These are phyloP conservation scores for Corylus avellana DNA, from an alignment of 306 rosid species.

Conservation along the genomic window DNA sequence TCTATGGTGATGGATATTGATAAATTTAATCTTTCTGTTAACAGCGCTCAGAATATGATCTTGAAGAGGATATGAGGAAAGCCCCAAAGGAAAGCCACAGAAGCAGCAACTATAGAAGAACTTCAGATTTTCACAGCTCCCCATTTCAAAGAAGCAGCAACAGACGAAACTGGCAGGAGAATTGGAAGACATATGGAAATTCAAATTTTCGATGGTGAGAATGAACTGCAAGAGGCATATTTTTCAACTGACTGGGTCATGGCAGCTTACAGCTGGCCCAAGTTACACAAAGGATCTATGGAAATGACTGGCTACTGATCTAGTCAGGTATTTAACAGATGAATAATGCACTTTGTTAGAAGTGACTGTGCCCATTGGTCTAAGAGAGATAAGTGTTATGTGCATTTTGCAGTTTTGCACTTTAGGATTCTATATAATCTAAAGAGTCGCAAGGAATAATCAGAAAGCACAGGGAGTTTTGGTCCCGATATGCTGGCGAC, in stretches of 20 bases:
- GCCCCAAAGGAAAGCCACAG: constrained; percentile 46
- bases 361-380: background rate
- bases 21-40: constrained; percentile 9
- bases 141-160: constrained; percentile 44
- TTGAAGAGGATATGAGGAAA: constrained; percentile 80
- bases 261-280: background rate
- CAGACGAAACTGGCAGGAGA: constrained; percentile 27
- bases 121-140: constrained; percentile 49
- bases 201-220: constrained; percentile 41
- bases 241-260: too few relatives aligned
- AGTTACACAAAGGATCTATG: background rate
- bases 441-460: background rate
- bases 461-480: background rate
- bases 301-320: background rate
- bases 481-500: background rate
- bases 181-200: constrained; percentile 49
- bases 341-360: background rate
- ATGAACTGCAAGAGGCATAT: background rate
- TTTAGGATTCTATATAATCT: background rate
- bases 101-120: constrained; percentile 51
- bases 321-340: background rate
- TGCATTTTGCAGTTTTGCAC: background rate
- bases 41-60: constrained; percentile 83
- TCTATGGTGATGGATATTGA: background rate
- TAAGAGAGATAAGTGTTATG: background rate